phyloP scores from a whole-genome alignment of 306 rosid genomes.

The Herpetospermum pedunculosum region DNA sequence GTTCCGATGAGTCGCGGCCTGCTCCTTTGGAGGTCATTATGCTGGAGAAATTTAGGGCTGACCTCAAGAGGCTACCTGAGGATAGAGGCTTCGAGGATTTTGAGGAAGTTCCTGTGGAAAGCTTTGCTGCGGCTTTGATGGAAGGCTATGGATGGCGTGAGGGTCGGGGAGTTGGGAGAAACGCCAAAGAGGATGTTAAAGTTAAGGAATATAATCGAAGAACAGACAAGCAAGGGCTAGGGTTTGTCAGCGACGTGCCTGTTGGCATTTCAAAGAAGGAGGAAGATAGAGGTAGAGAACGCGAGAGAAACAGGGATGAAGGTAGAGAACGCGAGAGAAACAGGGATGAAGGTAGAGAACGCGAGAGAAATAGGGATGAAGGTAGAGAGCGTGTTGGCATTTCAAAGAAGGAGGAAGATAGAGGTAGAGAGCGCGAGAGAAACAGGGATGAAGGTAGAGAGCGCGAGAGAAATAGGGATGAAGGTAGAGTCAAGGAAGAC shows the following conservation, averaged over 20 bases:
- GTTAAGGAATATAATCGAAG: constrained; percentile 34
- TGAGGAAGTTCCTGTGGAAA: constrained; percentile 63
- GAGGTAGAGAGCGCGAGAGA: too few relatives aligned
- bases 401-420: too few relatives aligned
- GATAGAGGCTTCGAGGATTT: constrained; percentile 56
- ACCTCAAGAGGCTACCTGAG: constrained; percentile 46
- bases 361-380: constrained; percentile 7
- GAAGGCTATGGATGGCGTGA: constrained; percentile 79
- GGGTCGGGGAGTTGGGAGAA: constrained; percentile 77
- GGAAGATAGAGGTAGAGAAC: neutral
- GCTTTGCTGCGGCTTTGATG: constrained; percentile 62
- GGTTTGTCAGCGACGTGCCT: constrained; percentile 33
- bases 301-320: constrained; percentile 7
- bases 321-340: neutral
- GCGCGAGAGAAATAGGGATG: constrained; percentile 4
- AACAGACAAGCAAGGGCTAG: constrained; percentile 59
- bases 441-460: too few relatives aligned
- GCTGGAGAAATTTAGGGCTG: constrained; percentile 46
- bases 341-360: neutral
- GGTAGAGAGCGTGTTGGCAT: too few relatives aligned
- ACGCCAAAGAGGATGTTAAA: constrained; percentile 56
- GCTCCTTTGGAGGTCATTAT: constrained; percentile 17
- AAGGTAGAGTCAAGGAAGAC: too few relatives aligned
- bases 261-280: neutral
- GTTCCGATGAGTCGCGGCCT: neutral